Conservation (phyloP, 805 yeast genomes). For the Metschnikowia lunata region DNA sequence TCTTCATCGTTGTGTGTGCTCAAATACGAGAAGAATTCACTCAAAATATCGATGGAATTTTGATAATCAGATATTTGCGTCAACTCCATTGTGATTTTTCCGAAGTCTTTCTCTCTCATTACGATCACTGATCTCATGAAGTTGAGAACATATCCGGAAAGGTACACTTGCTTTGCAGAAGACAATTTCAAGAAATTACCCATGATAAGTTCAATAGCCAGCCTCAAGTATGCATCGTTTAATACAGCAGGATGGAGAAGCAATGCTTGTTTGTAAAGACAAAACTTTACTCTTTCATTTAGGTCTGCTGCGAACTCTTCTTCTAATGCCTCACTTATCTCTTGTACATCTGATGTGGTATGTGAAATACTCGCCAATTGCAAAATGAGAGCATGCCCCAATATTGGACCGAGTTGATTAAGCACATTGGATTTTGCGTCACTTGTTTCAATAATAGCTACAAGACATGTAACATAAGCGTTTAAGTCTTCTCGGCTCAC, state of each 20-base stretch:
- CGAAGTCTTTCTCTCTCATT: slow-evolving; percentile 27
- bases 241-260: slow-evolving; percentile 30
- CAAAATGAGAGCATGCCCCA: slow-evolving; percentile 26
- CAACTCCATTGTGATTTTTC: slow-evolving; percentile 14
- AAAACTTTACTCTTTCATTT: slow-evolving; percentile 22
- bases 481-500: slow-evolving; percentile 22
- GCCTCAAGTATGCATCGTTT: slow-evolving; percentile 28
- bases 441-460: slow-evolving; percentile 29
- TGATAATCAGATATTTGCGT: slow-evolving; percentile 17
- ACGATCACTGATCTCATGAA: slow-evolving; percentile 33
- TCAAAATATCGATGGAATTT: slow-evolving; percentile 12
- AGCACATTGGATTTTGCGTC: slow-evolving; percentile 1
- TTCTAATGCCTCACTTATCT: slow-evolving; percentile 11
- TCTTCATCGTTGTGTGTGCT: slow-evolving; percentile 37
- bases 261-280: slow-evolving; percentile 31
- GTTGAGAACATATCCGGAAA: slow-evolving; percentile 29
- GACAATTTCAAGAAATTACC: slow-evolving; percentile 25
- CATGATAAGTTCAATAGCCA: slow-evolving; percentile 29
- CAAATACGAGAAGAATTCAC: slow-evolving; percentile 29
- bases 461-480: slow-evolving; percentile 25
- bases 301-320: slow-evolving; percentile 10
- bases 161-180: slow-evolving; percentile 14
- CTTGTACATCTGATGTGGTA: slow-evolving; percentile 8
- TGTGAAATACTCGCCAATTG: slow-evolving; percentile 24
- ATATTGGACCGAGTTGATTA: slow-evolving; percentile 10